Evolutionary conservation across 2,329 filamentous ascomycete species (phyloP).

Genomic region (Xylariaceae sp.): DNA sequence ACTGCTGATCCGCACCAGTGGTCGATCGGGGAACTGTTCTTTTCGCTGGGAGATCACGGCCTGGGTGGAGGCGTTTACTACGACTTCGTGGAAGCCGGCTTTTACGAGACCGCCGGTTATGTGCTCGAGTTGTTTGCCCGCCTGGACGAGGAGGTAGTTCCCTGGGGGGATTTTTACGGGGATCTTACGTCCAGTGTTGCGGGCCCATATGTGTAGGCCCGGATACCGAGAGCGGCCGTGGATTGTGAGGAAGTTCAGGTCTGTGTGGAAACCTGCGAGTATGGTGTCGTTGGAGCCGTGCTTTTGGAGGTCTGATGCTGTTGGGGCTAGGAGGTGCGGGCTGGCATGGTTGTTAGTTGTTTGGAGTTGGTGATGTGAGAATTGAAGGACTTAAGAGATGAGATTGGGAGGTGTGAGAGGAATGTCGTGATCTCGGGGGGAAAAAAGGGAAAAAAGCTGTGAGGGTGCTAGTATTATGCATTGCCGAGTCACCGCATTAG

Average conservation of each 20-base stretch:
- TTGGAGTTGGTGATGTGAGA: neutral
- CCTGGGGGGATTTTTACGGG: conserved; percentile 55
- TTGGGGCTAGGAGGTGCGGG: conserved; percentile 59
- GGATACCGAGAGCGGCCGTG: conserved; percentile 61
- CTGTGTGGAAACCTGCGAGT: conserved; percentile 60
- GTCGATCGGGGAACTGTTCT: conserved; percentile 42
- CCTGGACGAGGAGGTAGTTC: conserved; percentile 57
- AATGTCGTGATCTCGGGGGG: neutral
- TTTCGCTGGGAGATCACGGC: conserved; percentile 43
- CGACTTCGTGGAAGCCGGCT: conserved; percentile 59
- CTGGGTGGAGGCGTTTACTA: conserved; percentile 51
- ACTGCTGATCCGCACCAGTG: conserved; percentile 54
- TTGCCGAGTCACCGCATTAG: neutral
- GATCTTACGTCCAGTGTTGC: conserved; percentile 57
- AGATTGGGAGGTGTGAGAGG: neutral
- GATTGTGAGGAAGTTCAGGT: conserved; percentile 63
- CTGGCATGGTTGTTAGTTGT: conserved; percentile 27
- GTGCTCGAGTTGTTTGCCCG: conserved; percentile 61
- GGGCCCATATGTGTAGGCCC: conserved; percentile 59
- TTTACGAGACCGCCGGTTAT: conserved; percentile 58
- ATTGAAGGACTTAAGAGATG: neutral
- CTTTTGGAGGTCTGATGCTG: conserved; percentile 53
- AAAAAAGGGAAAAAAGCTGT: neutral
- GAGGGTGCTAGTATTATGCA: neutral
- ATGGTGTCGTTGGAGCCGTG: conserved; percentile 55